Conservation (phyloP, 345 rosid genomes). For the Salix purpurea region DNA sequence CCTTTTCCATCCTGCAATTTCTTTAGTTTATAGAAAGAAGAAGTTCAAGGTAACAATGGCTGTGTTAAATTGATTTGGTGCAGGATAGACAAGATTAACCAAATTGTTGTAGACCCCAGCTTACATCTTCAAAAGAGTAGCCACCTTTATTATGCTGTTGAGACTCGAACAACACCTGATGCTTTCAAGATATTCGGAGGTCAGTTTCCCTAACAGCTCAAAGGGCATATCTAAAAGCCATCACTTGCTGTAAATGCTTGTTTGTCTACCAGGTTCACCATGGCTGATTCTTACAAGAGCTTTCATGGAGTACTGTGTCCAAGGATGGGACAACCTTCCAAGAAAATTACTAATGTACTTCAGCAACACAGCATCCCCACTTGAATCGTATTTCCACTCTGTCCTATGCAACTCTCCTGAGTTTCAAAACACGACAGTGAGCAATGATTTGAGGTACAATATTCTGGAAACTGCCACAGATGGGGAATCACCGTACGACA, state of each 20-base stretch:
- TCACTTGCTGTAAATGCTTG: not conserved
- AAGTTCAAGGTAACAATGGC: not conserved
- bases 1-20: not conserved
- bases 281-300: constrained; percentile 31
- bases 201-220: constrained; percentile 7
- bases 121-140: constrained; percentile 26
- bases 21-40: not conserved
- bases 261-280: constrained; percentile 28
- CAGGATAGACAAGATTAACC: constrained; percentile 25
- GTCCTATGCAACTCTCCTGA: constrained; percentile 39
- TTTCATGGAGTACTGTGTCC: constrained; percentile 30
- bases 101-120: constrained; percentile 35
- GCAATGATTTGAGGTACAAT: constrained; percentile 19
- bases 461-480: not conserved
- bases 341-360: constrained; percentile 37
- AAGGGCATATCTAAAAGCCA: not conserved
- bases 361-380: constrained; percentile 26
- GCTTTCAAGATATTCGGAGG: constrained; percentile 32
- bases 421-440: constrained; percentile 27
- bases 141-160: constrained; percentile 32
- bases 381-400: constrained; percentile 35
- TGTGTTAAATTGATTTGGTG: not conserved
- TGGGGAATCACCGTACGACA: constrained; percentile 4
- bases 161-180: constrained; percentile 29
- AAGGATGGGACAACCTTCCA: constrained; percentile 38